Evolutionary conservation across 805 yeast genomes (phyloP).

Genomic region (Candida taoyuanica): DNA sequence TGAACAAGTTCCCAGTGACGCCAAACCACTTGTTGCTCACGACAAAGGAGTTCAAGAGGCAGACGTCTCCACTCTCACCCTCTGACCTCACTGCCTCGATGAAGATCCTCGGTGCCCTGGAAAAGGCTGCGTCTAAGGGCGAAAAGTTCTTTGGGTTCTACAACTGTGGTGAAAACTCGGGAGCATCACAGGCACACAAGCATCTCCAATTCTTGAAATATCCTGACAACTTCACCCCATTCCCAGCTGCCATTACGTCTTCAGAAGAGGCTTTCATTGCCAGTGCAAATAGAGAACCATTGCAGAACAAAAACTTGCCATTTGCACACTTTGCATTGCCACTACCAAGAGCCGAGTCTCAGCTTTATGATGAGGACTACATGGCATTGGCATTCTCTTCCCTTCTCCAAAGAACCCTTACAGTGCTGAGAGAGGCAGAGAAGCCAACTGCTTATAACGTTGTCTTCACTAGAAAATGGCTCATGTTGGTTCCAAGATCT

Average conservation of each 20-base stretch:
- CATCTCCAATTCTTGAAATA: conserved; percentile 82
- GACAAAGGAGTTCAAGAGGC: conserved; percentile 70
- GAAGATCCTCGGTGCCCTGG: conserved; percentile 47
- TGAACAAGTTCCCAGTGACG: conserved; percentile 84
- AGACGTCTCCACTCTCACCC: conserved; percentile 66
- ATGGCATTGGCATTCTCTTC: conserved; percentile 68
- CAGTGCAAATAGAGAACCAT: conserved; percentile 49
- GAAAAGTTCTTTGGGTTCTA: conserved; percentile 73
- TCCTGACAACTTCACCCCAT: conserved; percentile 55
- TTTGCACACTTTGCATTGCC: conserved; percentile 84
- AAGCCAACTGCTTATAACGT: conserved; percentile 70
- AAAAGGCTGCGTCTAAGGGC: conserved; percentile 32
- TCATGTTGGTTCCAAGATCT: conserved; percentile 82
- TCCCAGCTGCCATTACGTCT: conserved; percentile 47
- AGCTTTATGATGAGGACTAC: conserved; percentile 44
- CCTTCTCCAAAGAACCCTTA: conserved; percentile 65
- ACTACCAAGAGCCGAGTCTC: conserved; percentile 38
- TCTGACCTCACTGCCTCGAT: conserved; percentile 61
- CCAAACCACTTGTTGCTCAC: conserved; percentile 75
- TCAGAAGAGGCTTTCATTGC: conserved; percentile 51
- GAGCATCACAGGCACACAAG: conserved; percentile 93
- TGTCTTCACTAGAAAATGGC: conserved; percentile 75
- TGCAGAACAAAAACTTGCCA: conserved; percentile 55
- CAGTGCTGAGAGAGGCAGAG: conserved; percentile 52
- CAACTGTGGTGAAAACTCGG: conserved; percentile 84